Conservation (phyloP, 108 stramenopile genomes). For the Ochromonas danica region DNA sequence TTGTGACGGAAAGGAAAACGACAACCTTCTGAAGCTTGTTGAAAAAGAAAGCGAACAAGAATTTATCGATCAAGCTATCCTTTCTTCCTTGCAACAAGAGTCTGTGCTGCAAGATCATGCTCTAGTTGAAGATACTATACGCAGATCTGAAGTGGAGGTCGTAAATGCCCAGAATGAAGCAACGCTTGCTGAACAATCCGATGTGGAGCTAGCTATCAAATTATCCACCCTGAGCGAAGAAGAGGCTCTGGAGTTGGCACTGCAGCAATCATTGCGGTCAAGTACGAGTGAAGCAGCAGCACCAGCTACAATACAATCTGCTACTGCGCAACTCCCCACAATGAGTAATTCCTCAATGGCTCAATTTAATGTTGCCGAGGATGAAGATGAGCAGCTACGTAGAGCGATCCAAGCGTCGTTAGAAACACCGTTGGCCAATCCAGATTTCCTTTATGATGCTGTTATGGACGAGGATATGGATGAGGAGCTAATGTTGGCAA, state of each 20-base stretch:
- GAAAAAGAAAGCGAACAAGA: slow-evolving; percentile 3
- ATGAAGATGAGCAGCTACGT: not conserved
- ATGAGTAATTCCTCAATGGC: not conserved
- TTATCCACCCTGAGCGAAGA: slow-evolving; percentile 2
- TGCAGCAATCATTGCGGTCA: not conserved
- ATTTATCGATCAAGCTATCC: not conserved
- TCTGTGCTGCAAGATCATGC: not conserved
- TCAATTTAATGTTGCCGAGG: not conserved
- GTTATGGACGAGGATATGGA: not conserved
- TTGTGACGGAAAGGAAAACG: not conserved
- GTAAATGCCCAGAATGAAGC: not conserved
- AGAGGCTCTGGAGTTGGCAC: not conserved
- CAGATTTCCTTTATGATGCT: not conserved
- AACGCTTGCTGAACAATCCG: not conserved
- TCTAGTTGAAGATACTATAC: not conserved
- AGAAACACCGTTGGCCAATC: not conserved
- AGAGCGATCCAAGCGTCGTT: slow-evolving; percentile 2
- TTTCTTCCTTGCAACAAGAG: not conserved
- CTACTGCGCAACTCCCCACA: not conserved
- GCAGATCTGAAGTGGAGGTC: slow-evolving; percentile 3
- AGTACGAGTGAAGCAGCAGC: not conserved
- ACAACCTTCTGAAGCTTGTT: not conserved
- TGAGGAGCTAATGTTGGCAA: not conserved
- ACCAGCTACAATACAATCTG: not conserved
- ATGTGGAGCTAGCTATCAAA: not conserved